Evolutionary conservation across 805 yeast genomes (phyloP), one percentile per base, ranked within the genome.

Genomic region (Lipomyces kockii): DNA sequence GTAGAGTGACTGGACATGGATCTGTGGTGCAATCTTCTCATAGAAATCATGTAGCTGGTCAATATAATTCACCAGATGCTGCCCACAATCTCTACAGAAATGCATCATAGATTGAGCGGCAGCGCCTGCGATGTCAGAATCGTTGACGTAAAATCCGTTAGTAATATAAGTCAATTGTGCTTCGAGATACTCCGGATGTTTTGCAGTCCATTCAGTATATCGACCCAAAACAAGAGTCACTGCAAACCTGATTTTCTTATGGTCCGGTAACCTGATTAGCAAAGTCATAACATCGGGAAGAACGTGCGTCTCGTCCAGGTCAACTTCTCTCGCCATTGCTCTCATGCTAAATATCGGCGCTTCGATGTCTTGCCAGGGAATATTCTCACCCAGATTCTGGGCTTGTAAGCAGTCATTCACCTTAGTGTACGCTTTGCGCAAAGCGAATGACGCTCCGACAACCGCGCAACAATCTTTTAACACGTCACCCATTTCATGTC

Each of bases 401-500:
- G 77, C 73, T 61, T 76, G 73, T 34, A 82, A 64, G 1, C 80
- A 74, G 7, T 71, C 61, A 71, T 85, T 85, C 60, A 92, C 84
- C 73, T 83, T 85, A 46, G 80, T 79, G 73, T 87, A 89, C 22
- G 97, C 97, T 63, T 90, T 87, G 27, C 80, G 78, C 46, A 95
- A 81, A 0, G 97, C 92, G 53, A 79, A 81, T 9, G 85, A 79
- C 2, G 96, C 83, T 0, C 98, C 98, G 55, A 91, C 87, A 2
- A 95, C 94, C 1, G 91, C 90, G 73, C 98, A 91, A 80, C 98
- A 92, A 76, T 92, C 97, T 76, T 96, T 96, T 69, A 95, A 80
- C n/a, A 94, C 97, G 77, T 95, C 98, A 51, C 98, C 98, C 90
- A 95, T 91, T 65, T 92, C 97, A 78, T 95, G 95, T 75, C 99